These are phyloP conservation scores for Capsicum pubescens DNA, from an alignment of 257 asterid genomes.

Conservation along the genomic window DNA sequence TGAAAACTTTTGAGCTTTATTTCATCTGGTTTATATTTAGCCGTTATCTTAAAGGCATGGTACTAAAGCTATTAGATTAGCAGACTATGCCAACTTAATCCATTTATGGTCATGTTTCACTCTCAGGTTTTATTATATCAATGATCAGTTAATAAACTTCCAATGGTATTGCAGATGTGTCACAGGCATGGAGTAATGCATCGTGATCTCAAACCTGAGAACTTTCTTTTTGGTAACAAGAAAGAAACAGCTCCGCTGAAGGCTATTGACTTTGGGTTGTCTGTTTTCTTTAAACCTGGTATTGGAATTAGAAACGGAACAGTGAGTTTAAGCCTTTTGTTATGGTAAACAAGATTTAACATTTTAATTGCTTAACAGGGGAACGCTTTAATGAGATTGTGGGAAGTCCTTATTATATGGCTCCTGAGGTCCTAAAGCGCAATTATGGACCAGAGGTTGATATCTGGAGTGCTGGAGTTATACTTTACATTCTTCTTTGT, in stretches of 20 bases:
- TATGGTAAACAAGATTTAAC: background rate
- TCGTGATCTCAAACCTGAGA: constrained; percentile 78
- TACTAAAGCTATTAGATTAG: background rate
- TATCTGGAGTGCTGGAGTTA: constrained; percentile 80
- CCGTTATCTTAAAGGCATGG: background rate
- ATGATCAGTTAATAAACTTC: background rate
- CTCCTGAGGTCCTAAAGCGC: constrained; percentile 76
- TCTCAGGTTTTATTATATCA: background rate
- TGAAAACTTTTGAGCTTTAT: background rate
- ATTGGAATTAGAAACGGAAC: background rate
- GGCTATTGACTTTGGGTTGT: constrained; percentile 73
- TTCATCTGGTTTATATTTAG: background rate
- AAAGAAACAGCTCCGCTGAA: constrained; percentile 68
- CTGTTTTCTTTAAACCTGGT: constrained; percentile 77
- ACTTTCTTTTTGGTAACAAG: constrained; percentile 65
- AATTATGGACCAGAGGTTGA: constrained; percentile 76
- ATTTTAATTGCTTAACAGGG: constrained; percentile 39
- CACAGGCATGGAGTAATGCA: constrained; percentile 66
- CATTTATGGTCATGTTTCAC: constrained; percentile 15
- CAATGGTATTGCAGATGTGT: constrained; percentile 53
- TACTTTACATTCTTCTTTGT: constrained; percentile 71
- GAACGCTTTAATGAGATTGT: constrained; percentile 64
- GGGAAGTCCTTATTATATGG: constrained; percentile 79
- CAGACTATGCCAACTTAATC: background rate
- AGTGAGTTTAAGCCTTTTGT: background rate